Evolutionary conservation across 257 asterid genomes (phyloP).

Genomic region (Jasminum sambac): DNA sequence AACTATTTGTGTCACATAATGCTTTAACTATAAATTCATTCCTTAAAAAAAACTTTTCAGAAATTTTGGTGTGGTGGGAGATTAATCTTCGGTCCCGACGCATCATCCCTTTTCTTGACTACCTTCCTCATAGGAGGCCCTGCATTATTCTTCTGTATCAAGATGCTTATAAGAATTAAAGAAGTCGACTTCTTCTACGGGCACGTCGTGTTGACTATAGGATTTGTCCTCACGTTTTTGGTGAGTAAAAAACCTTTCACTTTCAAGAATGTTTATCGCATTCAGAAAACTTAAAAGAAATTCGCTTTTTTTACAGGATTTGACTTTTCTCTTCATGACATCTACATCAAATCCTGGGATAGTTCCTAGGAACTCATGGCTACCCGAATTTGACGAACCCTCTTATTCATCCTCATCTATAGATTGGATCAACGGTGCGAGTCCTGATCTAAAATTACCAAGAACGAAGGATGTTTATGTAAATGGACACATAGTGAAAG

Average conservation of each 20-base stretch:
- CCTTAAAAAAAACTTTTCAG: conserved; percentile 41
- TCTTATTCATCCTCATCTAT: conserved; percentile 40
- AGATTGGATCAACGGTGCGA: conserved; percentile 57
- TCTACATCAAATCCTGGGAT: conserved; percentile 81
- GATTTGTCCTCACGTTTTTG: conserved; percentile 59
- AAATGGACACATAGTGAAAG: conserved; percentile 32
- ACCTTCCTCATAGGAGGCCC: conserved; percentile 70
- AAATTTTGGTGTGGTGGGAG: conserved; percentile 86
- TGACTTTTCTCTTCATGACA: conserved; percentile 74
- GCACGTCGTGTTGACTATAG: conserved; percentile 42
- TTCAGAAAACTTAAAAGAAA: conserved; percentile 12
- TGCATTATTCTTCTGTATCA: conserved; percentile 68
- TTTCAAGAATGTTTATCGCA: not conserved
- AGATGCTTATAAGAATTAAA: conserved; percentile 47
- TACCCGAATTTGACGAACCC: conserved; percentile 43
- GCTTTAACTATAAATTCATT: not conserved
- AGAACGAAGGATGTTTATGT: conserved; percentile 60
- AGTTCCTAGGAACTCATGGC: conserved; percentile 69
- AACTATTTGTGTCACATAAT: not conserved
- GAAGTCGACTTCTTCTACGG: conserved; percentile 46
- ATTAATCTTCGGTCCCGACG: conserved; percentile 86
- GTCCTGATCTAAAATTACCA: conserved; percentile 57
- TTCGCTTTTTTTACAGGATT: conserved; percentile 49
- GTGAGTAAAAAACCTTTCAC: conserved; percentile 37
- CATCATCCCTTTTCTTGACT: conserved; percentile 54